phyloP scores from a whole-genome alignment of 805 yeast genomes.

The Kodamaea neixiangensis region DNA sequence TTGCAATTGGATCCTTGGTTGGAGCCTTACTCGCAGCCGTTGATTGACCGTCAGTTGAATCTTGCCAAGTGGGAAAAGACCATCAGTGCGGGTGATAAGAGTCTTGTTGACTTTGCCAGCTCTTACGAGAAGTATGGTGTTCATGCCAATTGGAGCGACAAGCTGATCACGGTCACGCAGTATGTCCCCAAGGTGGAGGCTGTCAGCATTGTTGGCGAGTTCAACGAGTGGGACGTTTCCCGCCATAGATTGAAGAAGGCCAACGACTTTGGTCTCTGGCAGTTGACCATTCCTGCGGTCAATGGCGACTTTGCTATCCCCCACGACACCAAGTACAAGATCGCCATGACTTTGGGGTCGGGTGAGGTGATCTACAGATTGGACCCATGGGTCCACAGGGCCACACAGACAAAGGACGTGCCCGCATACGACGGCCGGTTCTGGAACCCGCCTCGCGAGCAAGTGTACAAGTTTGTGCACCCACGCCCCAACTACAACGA shows the following conservation, averaged over 20 bases:
- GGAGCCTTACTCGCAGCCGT: conserved; percentile 69
- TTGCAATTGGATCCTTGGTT: conserved; percentile 82
- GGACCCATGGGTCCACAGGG: conserved; percentile 88
- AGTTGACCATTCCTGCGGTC: conserved; percentile 56
- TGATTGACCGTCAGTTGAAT: conserved; percentile 64
- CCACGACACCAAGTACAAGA: conserved; percentile 78
- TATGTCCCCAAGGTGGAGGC: conserved; percentile 86
- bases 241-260: conserved; percentile 53
- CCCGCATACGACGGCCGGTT: conserved; percentile 79
- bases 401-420: conserved; percentile 65
- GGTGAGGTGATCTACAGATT: conserved; percentile 77
- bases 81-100: conserved; percentile 58
- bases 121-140: conserved; percentile 79
- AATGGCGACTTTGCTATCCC: conserved; percentile 65
- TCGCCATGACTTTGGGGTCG: conserved; percentile 61
- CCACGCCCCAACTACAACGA: conserved; percentile 55
- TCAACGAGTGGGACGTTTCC: conserved; percentile 76
- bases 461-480: conserved; percentile 60
- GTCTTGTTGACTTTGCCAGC: conserved; percentile 65
- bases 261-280: conserved; percentile 74
- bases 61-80: conserved; percentile 64
- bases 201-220: conserved; percentile 88
- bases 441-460: conserved; percentile 71
- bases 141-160: conserved; percentile 54
- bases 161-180: conserved; percentile 66